Conservation (phyloP, 2,329 filamentous ascomycete species). For the Phialophora macrospora region DNA sequence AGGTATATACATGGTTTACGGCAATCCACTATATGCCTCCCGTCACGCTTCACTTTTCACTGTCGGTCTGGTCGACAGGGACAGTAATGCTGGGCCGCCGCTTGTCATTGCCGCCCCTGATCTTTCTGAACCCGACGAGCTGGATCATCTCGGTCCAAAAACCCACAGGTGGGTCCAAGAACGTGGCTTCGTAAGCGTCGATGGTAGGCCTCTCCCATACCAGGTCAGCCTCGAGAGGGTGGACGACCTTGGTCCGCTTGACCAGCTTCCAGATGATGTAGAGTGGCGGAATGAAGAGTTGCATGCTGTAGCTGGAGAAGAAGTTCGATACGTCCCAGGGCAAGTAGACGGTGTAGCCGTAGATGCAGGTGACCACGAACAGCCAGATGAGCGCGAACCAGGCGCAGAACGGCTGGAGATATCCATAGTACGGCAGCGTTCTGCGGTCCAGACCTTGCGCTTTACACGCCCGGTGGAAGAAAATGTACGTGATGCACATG, state of each 20-base stretch:
- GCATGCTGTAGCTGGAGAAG: constrained; percentile 55
- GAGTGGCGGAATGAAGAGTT: constrained; percentile 27
- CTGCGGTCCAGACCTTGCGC: constrained; percentile 59
- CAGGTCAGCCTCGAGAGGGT: constrained; percentile 53
- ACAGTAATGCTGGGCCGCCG: not conserved
- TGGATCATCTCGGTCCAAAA: constrained; percentile 39
- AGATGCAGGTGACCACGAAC: constrained; percentile 70
- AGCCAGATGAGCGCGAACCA: constrained; percentile 53
- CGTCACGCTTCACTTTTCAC: not conserved
- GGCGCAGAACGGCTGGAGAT: constrained; percentile 64
- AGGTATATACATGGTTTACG: not conserved
- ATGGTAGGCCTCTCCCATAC: constrained; percentile 65
- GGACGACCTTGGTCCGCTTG: constrained; percentile 30
- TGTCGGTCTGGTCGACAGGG: not conserved
- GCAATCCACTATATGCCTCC: not conserved
- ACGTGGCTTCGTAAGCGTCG: constrained; percentile 62
- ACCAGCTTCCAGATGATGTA: constrained; percentile 41
- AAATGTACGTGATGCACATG: constrained; percentile 64
- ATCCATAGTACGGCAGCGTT: constrained; percentile 62
- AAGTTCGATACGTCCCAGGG: constrained; percentile 71
- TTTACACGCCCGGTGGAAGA: constrained; percentile 61
- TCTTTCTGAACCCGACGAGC: constrained; percentile 32
- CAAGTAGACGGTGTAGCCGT: constrained; percentile 74
- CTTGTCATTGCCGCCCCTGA: constrained; percentile 20
- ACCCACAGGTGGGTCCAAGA: constrained; percentile 54